These are phyloP conservation scores for Pythium utonaiense DNA, from an alignment of 352 stramenopile species.

Conservation along the genomic window DNA sequence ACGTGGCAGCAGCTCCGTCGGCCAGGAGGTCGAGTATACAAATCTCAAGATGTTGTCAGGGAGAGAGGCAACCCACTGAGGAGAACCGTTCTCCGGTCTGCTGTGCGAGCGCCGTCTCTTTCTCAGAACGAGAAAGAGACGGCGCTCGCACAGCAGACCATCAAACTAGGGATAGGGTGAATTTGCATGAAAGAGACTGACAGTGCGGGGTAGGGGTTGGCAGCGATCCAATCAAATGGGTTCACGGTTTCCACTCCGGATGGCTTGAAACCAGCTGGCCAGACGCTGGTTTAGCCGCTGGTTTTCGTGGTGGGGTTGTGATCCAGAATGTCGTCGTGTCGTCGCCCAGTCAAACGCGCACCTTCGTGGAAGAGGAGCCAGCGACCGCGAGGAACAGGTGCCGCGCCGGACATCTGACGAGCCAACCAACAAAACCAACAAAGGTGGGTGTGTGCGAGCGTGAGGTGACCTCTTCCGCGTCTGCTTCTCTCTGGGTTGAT, in stretches of 20 bases:
- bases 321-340: slow-evolving; percentile 8
- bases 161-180: slow-evolving; percentile 14
- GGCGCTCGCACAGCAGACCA: slow-evolving; percentile 12
- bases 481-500: background rate
- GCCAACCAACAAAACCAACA: background rate
- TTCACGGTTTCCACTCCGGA: slow-evolving; percentile 4
- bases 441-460: no score
- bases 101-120: no score
- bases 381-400: slow-evolving; percentile 13
- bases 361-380: slow-evolving; percentile 12
- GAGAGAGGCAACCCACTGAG: slow-evolving; percentile 9
- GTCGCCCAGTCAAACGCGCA: background rate
- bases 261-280: slow-evolving; percentile 21
- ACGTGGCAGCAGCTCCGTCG: slow-evolving; percentile 26
- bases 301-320: slow-evolving; percentile 17
- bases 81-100: no score
- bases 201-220: slow-evolving; percentile 9
- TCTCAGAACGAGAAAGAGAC: slow-evolving; percentile 23
- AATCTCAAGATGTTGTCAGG: slow-evolving; percentile 10
- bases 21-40: slow-evolving; percentile 9
- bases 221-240: slow-evolving; percentile 9
- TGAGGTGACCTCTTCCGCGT: background rate
- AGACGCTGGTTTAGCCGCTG: no score
- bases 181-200: slow-evolving; percentile 16
- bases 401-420: slow-evolving; percentile 21